These are phyloP conservation scores for Luffa aegyptiaca DNA, from an alignment of 306 rosid genomes.

Conservation along the genomic window DNA sequence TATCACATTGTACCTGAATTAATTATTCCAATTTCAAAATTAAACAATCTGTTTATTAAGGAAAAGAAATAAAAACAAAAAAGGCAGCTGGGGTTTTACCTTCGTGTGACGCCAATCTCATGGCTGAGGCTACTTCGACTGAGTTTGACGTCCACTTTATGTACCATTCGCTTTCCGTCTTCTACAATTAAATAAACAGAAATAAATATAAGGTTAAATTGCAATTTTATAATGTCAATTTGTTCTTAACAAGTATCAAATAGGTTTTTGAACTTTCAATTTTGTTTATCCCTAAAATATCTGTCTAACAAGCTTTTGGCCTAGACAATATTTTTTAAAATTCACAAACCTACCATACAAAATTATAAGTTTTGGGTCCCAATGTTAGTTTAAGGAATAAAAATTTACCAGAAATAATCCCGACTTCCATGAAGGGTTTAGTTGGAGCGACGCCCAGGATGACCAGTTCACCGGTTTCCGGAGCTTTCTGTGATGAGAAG, in stretches of 20 bases:
- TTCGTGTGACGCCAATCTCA: slow-evolving; percentile 54
- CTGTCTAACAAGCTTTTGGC: no score
- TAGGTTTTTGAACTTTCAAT: no score
- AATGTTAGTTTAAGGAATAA: no score
- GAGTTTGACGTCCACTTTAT: slow-evolving; percentile 44
- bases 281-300: no score
- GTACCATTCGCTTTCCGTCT: slow-evolving; percentile 51
- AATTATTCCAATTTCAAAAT: neutral
- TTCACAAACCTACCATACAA: no score
- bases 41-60: neutral
- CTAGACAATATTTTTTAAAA: no score
- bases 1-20: slow-evolving; percentile 48
- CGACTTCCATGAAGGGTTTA: slow-evolving; percentile 44
- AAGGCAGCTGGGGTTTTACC: slow-evolving; percentile 18
- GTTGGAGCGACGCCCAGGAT: slow-evolving; percentile 37
- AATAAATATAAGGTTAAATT: no score
- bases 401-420: slow-evolving; percentile 56
- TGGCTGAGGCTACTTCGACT: slow-evolving; percentile 41
- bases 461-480: slow-evolving; percentile 47
- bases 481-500: slow-evolving; percentile 34
- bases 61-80: neutral
- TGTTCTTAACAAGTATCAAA: no score
- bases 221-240: no score
- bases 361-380: no score
- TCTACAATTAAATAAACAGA: slow-evolving; percentile 20